Percentiles rank a stretch among this genome's conserved stretches.
These are phyloP conservation scores for Zygotorulaspora danielsina DNA, from an alignment of 805 yeast species.

Conservation along the genomic window DNA sequence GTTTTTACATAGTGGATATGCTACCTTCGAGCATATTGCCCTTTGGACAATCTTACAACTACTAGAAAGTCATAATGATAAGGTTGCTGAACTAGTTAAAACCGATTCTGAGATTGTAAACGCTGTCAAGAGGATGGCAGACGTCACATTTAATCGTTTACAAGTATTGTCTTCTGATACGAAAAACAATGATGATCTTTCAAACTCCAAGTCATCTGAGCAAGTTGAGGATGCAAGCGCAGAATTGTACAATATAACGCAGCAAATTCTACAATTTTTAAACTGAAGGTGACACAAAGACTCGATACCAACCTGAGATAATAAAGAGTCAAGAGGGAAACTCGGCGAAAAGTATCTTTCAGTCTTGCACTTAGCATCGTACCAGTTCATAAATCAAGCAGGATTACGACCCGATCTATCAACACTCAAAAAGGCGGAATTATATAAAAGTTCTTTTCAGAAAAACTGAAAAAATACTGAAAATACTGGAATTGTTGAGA, in stretches of 20 bases:
- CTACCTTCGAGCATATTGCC: constrained; percentile 96
- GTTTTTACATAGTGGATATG: constrained; percentile 76
- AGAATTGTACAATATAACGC: constrained; percentile 61
- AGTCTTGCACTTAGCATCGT: no score
- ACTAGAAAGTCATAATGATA: constrained; percentile 75
- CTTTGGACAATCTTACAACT: constrained; percentile 94
- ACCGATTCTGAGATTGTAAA: constrained; percentile 50
- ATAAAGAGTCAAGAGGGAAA: no score
- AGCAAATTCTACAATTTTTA: constrained; percentile 54
- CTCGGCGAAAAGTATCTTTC: no score
- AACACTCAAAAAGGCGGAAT: no score
- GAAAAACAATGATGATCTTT: constrained; percentile 22
- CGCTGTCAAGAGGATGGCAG: constrained; percentile 48
- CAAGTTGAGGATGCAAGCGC: constrained; percentile 58
- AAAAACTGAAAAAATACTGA: no score
- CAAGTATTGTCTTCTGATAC: constrained; percentile 28
- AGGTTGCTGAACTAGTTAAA: constrained; percentile 52
- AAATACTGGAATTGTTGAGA: no score
- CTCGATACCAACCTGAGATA: no score
- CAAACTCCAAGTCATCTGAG: constrained; percentile 32
- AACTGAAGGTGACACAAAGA: no score
- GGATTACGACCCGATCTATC: no score
- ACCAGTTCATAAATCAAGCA: no score
- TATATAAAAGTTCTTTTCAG: no score
- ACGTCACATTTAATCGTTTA: constrained; percentile 33